Evolutionary conservation across 371 early-diverging fungal genomes (phyloP).

Genomic region (Mucor racemosus): DNA sequence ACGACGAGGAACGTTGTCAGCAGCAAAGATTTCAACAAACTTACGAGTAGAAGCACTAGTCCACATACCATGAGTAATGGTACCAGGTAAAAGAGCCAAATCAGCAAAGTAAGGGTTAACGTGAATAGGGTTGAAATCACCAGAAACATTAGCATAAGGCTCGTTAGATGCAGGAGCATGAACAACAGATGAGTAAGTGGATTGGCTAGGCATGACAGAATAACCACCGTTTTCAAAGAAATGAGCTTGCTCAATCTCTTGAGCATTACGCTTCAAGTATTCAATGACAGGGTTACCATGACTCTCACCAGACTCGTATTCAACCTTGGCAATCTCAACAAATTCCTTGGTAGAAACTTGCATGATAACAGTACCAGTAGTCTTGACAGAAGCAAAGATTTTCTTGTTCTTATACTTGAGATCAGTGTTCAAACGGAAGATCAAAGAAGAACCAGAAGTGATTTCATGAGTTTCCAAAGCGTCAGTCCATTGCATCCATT

Average conservation of each 20-base stretch:
- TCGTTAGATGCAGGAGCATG: conserved; percentile 83
- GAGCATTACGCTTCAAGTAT: conserved; percentile 80
- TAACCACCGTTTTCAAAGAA: conserved; percentile 91
- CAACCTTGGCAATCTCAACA: conserved; percentile 83
- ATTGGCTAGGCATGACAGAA: conserved; percentile 87
- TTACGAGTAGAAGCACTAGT: conserved; percentile 93
- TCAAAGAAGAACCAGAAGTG: conserved; percentile 72
- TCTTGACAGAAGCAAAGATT: conserved; percentile 71
- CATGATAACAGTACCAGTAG: conserved; percentile 83
- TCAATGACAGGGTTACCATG: conserved; percentile 84
- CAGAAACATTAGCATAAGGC: conserved; percentile 88
- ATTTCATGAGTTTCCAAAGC: conserved; percentile 67
- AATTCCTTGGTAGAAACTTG: conserved; percentile 85
- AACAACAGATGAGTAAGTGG: conserved; percentile 83
- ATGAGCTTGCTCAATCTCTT: conserved; percentile 81
- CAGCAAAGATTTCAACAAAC: conserved; percentile 94
- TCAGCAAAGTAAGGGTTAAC: conserved; percentile 96
- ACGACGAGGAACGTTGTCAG: conserved; percentile 92
- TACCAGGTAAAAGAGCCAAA: conserved; percentile 89
- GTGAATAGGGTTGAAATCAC: conserved; percentile 96
- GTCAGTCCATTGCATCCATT: conserved; percentile 85
- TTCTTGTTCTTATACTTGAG: conserved; percentile 79
- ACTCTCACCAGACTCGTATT: conserved; percentile 75
- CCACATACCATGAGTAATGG: conserved; percentile 99
- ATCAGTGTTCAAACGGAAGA: conserved; percentile 85